These are phyloP conservation scores for Anthracocystis walkeri DNA, from an alignment of 1,284 basidiomycete species.

Conservation along the genomic window DNA sequence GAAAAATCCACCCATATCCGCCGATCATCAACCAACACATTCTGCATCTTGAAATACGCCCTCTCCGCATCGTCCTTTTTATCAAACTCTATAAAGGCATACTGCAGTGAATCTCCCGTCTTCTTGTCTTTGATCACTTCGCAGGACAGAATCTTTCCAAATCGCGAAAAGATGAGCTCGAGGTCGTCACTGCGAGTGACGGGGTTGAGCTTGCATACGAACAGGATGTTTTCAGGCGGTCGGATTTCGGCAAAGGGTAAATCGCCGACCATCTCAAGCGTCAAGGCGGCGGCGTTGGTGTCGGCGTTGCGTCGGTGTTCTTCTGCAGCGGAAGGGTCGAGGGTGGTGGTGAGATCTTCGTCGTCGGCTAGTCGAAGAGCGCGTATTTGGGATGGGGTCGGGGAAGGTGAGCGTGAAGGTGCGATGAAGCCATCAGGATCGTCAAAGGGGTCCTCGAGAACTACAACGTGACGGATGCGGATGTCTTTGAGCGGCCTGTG, in stretches of 20 bases:
- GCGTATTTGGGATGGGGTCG: conserved; percentile 67
- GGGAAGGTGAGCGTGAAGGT: conserved; percentile 80
- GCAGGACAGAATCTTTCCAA: conserved; percentile 94
- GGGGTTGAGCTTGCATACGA: conserved; percentile 97
- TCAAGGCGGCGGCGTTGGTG: conserved; percentile 90
- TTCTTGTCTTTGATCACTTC: conserved; percentile 96
- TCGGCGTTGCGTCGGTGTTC: conserved; percentile 82
- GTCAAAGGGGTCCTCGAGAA: conserved; percentile 94
- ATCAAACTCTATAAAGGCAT: conserved; percentile 99
- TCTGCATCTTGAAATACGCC: conserved; percentile 99
- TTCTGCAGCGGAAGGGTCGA: conserved; percentile 84
- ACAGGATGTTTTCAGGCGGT: conserved; percentile 97
- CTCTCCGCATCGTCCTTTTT: conserved; percentile 88
- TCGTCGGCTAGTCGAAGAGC: conserved; percentile 79
- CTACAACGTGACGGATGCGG: conserved; percentile 83
- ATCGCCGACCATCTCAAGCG: conserved; percentile 99
- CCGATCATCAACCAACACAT: conserved; percentile 97
- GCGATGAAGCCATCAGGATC: conserved; percentile 77
- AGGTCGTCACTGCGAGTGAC: conserved; percentile 95
- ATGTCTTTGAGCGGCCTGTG: conserved; percentile 92
- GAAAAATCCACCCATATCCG: conserved; percentile 97
- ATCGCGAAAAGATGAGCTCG: conserved; percentile 95
- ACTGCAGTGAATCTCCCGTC: conserved; percentile 95
- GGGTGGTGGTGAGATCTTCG: conserved; percentile 71
- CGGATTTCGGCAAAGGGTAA: conserved; percentile 96